Evolutionary conservation across 805 yeast genomes (phyloP).

Genomic region (Saccharomycopsis sp.): DNA sequence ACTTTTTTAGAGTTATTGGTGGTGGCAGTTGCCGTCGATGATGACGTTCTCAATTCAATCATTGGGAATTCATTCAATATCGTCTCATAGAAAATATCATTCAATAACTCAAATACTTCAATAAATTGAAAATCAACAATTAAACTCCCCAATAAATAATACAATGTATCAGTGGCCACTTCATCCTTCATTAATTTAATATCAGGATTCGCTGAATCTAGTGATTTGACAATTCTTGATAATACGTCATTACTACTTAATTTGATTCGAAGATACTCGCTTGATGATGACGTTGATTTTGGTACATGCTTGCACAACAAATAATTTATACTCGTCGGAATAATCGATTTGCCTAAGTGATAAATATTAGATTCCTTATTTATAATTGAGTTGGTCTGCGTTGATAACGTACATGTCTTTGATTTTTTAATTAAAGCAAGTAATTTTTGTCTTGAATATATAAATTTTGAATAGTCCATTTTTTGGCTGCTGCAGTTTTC

Average conservation of each 20-base stretch:
- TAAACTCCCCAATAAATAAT: constrained; percentile 59
- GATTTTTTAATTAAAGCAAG: constrained; percentile 9
- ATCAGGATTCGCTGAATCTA: constrained; percentile 14
- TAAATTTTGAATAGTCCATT: neutral
- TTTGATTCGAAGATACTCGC: constrained; percentile 43
- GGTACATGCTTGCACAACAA: constrained; percentile 10
- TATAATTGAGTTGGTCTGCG: neutral
- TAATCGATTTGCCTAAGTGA: constrained; percentile 11
- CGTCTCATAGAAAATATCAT: constrained; percentile 59
- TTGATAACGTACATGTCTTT: constrained; percentile 13
- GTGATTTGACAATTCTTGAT: constrained; percentile 28
- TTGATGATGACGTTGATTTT: constrained; percentile 14
- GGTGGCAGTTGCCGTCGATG: constrained; percentile 29
- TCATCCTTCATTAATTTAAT: constrained; percentile 35
- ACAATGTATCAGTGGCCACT: constrained; percentile 47
- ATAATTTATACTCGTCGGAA: constrained; percentile 4
- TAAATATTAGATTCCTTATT: constrained; percentile 9
- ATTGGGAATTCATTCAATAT: constrained; percentile 61
- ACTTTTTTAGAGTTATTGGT: constrained; percentile 32
- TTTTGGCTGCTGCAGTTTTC: neutral
- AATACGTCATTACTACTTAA: constrained; percentile 34
- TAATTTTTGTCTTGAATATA: constrained; percentile 5
- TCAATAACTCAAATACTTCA: constrained; percentile 49
- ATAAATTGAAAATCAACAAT: constrained; percentile 80
- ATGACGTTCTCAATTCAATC: constrained; percentile 25